Percentiles rank a stretch among this genome's conserved stretches.
These are phyloP conservation scores for Pichia phayaonensis DNA, from an alignment of 805 yeast species.

Conservation along the genomic window DNA sequence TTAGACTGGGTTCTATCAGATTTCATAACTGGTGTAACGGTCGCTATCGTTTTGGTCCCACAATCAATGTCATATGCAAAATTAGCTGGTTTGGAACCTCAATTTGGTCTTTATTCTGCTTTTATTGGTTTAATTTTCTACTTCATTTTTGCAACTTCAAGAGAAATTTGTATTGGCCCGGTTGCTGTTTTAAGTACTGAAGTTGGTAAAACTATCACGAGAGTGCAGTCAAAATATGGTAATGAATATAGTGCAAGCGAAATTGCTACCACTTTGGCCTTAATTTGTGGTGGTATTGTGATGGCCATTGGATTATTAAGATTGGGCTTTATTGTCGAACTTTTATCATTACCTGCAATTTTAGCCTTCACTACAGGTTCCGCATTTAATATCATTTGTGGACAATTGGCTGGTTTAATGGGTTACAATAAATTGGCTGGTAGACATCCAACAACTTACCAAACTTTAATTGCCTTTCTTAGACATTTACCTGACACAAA, in stretches of 20 bases:
- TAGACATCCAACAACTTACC: constrained; percentile 64
- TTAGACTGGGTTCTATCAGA: constrained; percentile 68
- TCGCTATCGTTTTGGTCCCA: constrained; percentile 88
- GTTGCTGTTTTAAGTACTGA: constrained; percentile 93
- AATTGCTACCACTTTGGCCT: constrained; percentile 73
- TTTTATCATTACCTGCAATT: constrained; percentile 86
- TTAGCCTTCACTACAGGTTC: constrained; percentile 95
- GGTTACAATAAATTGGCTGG: constrained; percentile 63
- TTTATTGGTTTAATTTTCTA: constrained; percentile 86
- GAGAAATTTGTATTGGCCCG: constrained; percentile 94
- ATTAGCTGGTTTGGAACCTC: constrained; percentile 71
- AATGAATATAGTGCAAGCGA: constrained; percentile 47
- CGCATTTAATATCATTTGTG: constrained; percentile 71
- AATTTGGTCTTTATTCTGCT: constrained; percentile 86
- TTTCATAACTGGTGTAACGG: constrained; percentile 86
- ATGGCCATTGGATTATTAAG: constrained; percentile 76
- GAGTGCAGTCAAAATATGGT: constrained; percentile 42
- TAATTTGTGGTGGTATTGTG: constrained; percentile 81
- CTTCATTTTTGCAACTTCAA: constrained; percentile 88
- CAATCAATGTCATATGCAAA: constrained; percentile 94
- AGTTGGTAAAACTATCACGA: constrained; percentile 67
- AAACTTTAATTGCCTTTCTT: constrained; percentile 62
- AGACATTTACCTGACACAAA: constrained; percentile 63
- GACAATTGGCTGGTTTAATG: constrained; percentile 83
- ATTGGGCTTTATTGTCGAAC: constrained; percentile 81